Evolutionary conservation across 1,139 yeast species (phyloP).

Genomic region (Pichia kudriavzevii): DNA sequence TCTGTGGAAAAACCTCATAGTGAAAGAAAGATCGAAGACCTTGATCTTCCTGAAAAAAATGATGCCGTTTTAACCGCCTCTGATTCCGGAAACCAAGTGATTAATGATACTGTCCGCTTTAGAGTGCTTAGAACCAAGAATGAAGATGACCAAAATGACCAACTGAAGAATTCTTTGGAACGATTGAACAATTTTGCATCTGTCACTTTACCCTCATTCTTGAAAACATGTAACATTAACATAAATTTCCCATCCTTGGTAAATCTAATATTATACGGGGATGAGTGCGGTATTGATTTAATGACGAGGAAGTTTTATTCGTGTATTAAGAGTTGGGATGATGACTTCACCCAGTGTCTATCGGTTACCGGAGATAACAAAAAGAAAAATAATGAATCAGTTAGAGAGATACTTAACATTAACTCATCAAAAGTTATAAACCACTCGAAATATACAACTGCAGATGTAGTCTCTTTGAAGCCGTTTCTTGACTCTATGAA

Average conservation of each 20-base stretch:
- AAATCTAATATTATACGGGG: conserved; percentile 11
- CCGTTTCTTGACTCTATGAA: conserved; percentile 14
- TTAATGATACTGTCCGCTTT: too few species aligned
- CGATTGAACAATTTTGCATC: conserved; percentile 13
- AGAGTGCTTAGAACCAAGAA: too few species aligned
- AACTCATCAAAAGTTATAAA: conserved; percentile 5
- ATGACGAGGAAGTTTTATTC: conserved; percentile 32
- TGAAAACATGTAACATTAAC: conserved; percentile 14
- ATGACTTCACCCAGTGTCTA: conserved; percentile 29
- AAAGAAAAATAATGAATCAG: conserved; percentile 13
- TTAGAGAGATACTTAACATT: conserved; percentile 33
- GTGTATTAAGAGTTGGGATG: conserved; percentile 37
- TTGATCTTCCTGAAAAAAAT: conserved; percentile 3
- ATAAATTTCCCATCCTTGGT: conserved; percentile 3
- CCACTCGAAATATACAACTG: conserved; percentile 15
- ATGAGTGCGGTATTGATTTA: conserved; percentile 10
- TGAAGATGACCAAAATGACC: too few species aligned
- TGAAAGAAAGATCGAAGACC: too few species aligned
- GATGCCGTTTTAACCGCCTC: conserved; percentile 5
- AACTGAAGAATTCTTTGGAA: too few species aligned
- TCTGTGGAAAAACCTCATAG: too few species aligned
- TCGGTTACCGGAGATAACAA: conserved; percentile 24
- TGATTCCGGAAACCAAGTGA: too few species aligned
- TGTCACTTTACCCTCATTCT: conserved; percentile 15
- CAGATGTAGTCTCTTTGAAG: conserved; percentile 8